Evolutionary conservation across 768 basidiomycete species (phyloP).

Genomic region (Leccinum truebloodii): DNA sequence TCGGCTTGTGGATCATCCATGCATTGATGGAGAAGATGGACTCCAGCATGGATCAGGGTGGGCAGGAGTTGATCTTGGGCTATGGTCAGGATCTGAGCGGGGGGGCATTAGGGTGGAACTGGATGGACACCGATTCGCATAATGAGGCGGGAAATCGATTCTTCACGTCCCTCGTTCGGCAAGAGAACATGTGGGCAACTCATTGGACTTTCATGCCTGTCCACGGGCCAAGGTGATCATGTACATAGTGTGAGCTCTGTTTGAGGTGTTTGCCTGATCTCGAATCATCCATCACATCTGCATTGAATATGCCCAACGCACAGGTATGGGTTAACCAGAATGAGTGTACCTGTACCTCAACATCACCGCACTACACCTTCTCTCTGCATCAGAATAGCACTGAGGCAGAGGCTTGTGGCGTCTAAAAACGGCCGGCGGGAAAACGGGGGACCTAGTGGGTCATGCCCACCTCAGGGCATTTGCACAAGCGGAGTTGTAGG

Average conservation of each 20-base stretch:
- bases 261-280: neutral
- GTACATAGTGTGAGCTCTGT: neutral
- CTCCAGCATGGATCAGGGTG: slow-evolving; percentile 1
- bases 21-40: slow-evolving; percentile 13
- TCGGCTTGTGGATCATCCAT: slow-evolving; percentile 12
- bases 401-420: too few species aligned
- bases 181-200: slow-evolving; percentile 3
- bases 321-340: neutral
- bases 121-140: slow-evolving; percentile 13
- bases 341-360: too few species aligned
- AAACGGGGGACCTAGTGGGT: too few species aligned
- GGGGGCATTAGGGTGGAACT: slow-evolving; percentile 26
- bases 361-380: too few species aligned
- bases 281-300: neutral
- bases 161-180: slow-evolving; percentile 14
- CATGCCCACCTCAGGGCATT: too few species aligned
- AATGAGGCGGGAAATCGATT: slow-evolving; percentile 13
- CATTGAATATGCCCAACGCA: neutral
- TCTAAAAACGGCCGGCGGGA: too few species aligned
- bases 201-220: slow-evolving; percentile 20
- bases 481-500: too few species aligned
- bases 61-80: neutral
- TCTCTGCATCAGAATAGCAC: too few species aligned
- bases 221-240: neutral
- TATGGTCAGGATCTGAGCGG: slow-evolving; percentile 18